Evolutionary conservation across 768 basidiomycete genomes (phyloP).

Genomic region (Mycena kentingensis): DNA sequence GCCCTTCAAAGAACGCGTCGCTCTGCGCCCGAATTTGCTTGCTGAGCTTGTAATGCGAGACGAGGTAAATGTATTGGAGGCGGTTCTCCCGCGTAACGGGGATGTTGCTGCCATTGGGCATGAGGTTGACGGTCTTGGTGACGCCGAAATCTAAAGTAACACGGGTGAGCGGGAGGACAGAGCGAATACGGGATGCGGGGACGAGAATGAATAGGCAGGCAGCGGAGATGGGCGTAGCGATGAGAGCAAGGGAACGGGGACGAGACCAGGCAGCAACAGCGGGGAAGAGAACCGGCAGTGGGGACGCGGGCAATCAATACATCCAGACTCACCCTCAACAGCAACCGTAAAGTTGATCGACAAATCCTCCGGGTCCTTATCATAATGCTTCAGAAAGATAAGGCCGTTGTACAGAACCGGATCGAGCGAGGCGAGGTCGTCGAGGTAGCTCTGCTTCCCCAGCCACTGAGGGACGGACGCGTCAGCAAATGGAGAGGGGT

Average conservation of each 20-base stretch:
- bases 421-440: conserved; percentile 90
- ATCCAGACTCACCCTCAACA: conserved; percentile 72
- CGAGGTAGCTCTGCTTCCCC: conserved; percentile 87
- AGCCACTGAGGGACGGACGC: conserved; percentile 64
- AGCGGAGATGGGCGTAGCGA: no score
- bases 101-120: conserved; percentile 79
- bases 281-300: no score
- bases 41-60: conserved; percentile 86
- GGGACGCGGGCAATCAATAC: no score
- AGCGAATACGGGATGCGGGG: no score
- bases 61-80: conserved; percentile 84
- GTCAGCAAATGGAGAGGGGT: conserved; percentile 1
- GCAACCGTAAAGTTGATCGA: conserved; percentile 88
- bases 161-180: conserved; percentile 3
- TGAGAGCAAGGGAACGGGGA: not conserved
- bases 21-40: conserved; percentile 86
- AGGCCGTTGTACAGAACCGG: conserved; percentile 91
- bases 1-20: conserved; percentile 86
- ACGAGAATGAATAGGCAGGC: no score
- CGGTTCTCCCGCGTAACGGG: conserved; percentile 88
- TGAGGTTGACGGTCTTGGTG: conserved; percentile 72
- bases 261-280: not conserved
- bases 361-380: conserved; percentile 83
- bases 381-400: conserved; percentile 90
- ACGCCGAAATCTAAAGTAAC: conserved; percentile 74